phyloP scores from a whole-genome alignment of 441 rosid species.

The Jatropha podagrica region DNA sequence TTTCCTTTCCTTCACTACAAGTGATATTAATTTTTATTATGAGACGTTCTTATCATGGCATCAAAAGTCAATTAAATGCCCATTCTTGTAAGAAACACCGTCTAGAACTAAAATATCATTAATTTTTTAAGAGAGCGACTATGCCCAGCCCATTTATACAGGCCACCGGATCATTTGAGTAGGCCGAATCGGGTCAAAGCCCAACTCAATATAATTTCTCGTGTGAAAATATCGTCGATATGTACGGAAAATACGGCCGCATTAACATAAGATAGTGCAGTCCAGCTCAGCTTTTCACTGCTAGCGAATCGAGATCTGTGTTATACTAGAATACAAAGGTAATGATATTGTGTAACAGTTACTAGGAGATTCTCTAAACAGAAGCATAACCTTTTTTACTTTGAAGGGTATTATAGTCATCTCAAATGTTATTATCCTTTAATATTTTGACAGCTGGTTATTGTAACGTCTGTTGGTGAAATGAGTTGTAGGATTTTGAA shows the following conservation, averaged over 20 bases:
- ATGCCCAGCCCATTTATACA: background rate
- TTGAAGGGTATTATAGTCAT: background rate
- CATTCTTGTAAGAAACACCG: slow-evolving; percentile 1
- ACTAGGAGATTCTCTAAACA: background rate
- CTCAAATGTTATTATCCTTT: background rate
- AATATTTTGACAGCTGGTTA: background rate
- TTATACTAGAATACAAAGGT: background rate
- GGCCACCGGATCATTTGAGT: background rate
- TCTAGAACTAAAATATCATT: background rate
- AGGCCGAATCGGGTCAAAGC: background rate
- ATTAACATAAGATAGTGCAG: background rate
- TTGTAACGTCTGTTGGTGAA: background rate
- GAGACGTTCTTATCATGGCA: background rate
- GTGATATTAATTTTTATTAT: background rate
- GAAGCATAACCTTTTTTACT: too few species aligned
- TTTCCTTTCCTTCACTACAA: too few species aligned
- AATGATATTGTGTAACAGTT: background rate
- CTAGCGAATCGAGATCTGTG: background rate
- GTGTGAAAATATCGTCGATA: background rate
- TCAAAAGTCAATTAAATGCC: slow-evolving; percentile 1
- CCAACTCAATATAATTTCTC: background rate
- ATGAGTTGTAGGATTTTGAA: background rate
- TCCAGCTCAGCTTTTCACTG: background rate
- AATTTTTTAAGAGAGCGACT: background rate
- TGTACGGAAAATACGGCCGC: background rate